phyloP scores from a whole-genome alignment of 352 stramenopile species.

The Phytophthora cryptogea region DNA sequence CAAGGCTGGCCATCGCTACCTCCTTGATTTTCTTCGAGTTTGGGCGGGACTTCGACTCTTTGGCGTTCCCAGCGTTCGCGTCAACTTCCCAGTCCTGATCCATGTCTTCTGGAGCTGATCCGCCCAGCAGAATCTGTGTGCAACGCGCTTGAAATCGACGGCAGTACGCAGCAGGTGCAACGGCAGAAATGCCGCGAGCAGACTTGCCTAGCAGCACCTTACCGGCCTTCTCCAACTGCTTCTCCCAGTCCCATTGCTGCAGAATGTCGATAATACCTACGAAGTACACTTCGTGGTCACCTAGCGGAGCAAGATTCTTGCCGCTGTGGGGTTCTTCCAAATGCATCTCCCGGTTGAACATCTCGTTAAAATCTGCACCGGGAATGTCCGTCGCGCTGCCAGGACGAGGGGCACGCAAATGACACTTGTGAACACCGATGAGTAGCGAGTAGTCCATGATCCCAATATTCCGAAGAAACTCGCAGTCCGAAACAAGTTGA shows the following conservation, averaged over 20 bases:
- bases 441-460: conserved; percentile 87
- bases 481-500: conserved; percentile 58
- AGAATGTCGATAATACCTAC: conserved; percentile 88
- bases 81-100: conserved; percentile 37
- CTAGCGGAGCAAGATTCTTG: conserved; percentile 32
- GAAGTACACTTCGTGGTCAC: conserved; percentile 70
- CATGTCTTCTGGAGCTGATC: conserved; percentile 33
- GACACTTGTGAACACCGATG: conserved; percentile 71
- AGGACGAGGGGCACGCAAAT: conserved; percentile 30
- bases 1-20: conserved; percentile 19
- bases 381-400: conserved; percentile 5
- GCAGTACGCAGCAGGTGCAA: conserved; percentile 67
- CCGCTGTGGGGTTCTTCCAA: conserved; percentile 23
- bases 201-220: conserved; percentile 76
- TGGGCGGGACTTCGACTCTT: conserved; percentile 23
- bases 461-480: conserved; percentile 68
- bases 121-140: conserved; percentile 50
- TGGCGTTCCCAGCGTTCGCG: conserved; percentile 2
- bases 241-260: conserved; percentile 84
- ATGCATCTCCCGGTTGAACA: conserved; percentile 25
- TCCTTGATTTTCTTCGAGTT: conserved; percentile 36
- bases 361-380: conserved; percentile 21
- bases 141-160: conserved; percentile 68
- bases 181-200: conserved; percentile 64
- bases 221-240: conserved; percentile 73